Base-by-base conservation (phyloP, 2,329 filamentous ascomycete genomes). In the Cladophialophora yegresii region DNA sequence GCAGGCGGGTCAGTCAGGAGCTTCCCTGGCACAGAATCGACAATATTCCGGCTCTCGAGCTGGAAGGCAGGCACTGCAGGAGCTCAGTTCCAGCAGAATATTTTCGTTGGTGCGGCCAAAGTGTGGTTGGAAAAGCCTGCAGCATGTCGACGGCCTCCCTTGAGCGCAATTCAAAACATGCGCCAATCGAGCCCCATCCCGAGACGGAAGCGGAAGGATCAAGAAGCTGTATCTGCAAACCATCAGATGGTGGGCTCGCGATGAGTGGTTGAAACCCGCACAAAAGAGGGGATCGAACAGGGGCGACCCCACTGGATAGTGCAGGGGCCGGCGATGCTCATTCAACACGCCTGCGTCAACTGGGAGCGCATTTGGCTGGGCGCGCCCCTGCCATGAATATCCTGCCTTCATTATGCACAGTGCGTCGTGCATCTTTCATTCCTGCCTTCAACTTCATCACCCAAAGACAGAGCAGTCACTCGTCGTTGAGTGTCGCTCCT, bases 401-500 rank as follows among this genome's bases (percentile, higher is more conserved):
- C 45, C 30, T 51, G 56, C 45, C 45, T 53, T 54, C 45, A 33
- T 59, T 30, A 23, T 30, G 36, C 7, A n/a, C 7, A 33, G 55
- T 47, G 49, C 50, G 23, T 54, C 20, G 54, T 23, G 36, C 55
- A 9, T 56, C 45, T 43, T 53, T 53, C 36, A 54, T 45, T 32
- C 36, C 32, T 61, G 32, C 43, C 50, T 28, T 51, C 36, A 40
- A 6, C 49, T 70, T 65, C 67, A 63, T 64, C 64, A 61, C 67
- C 56, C 65, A 54, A 62, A 53, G 57, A 57, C 53, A 53, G 62
- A 67, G 64, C 68, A 62, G 58, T 69, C 67, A 67, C 64, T 68
- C 64, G 62, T 62, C 69, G 71, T 67, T 68, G 62, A 64, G 69
- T 71, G 67, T 67, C 67, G 64, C 62, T 71, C 68, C 66, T 73